Evolutionary conservation across 2,329 filamentous ascomycete species (phyloP), one percentile per base, ranked within the genome.

Genomic region (Drechslerella dactyloides): DNA sequence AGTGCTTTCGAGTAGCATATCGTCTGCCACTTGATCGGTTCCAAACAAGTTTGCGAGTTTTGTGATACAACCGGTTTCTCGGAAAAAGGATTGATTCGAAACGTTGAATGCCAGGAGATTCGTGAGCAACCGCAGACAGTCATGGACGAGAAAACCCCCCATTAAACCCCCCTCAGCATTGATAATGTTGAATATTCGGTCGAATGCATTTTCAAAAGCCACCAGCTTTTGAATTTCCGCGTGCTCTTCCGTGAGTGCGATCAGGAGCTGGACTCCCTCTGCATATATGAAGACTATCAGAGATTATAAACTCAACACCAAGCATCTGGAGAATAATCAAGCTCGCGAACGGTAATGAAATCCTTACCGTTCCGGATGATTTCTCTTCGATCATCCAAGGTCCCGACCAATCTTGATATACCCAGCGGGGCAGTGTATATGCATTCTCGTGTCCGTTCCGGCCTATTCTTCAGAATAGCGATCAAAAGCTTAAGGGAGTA

Each of bases 191-290:
- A 97, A 97, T 24, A 96, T 82, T 48, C 89, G 87, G 73, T 94
- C 91, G 76, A 97, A 97, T 0, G 93, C 91, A 82, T 91, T 93
- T 77, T 97, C 92, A 75, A 97, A 97, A 0, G 92, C 94, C 23
- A 97, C 93, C 1, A 97, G 84, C 79, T 97, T 97, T 78, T 97
- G 93, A 58, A 99, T 85, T 76, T 97, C 93, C 46, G 88, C 82
- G 7, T 93, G 96, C 0, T 88, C 88, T 30, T 91, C 90, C 0
- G 94, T 97, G 30, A 99, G 84, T 65, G 92, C 90, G 33, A 90
- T 96, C 54, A 99, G 85, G 13, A 99, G 84, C n/a, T 89, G 84
- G 27, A 99, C 84, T 2, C 88, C 91, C 81, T 96, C 91, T 85
- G 69, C 52, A 72, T 73, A 69, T 35, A 62, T 53, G 58, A 53